Conservation (phyloP, 768 basidiomycete genomes). For the Tulasnella sp. region DNA sequence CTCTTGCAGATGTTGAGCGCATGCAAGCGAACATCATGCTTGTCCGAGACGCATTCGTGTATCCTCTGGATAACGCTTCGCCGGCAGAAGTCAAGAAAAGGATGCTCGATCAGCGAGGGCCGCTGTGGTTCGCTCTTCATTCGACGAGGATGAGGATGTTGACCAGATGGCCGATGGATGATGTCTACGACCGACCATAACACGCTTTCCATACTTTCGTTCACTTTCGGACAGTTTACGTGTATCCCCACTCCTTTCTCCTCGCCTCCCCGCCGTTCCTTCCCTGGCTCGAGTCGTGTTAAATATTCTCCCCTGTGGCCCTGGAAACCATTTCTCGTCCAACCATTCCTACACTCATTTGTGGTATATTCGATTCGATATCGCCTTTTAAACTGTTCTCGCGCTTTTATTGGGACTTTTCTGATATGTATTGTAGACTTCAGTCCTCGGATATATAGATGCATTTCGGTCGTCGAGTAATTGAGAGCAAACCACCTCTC, state of each 20-base stretch:
- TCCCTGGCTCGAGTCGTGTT: background rate
- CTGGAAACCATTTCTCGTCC: background rate
- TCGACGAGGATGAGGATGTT: constrained; percentile 39
- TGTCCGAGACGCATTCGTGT: constrained; percentile 42
- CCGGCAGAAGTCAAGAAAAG: constrained; percentile 36
- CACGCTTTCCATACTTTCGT: background rate
- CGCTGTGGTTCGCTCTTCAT: constrained; percentile 42
- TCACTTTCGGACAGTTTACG: background rate
- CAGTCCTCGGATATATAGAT: background rate
- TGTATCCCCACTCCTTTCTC: background rate
- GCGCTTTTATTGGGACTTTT: background rate
- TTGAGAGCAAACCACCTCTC: background rate
- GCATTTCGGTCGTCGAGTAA: background rate
- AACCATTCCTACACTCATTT: background rate
- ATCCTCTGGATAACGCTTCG: constrained; percentile 38
- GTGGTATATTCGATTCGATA: background rate
- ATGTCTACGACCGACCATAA: constrained; percentile 22
- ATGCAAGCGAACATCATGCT: constrained; percentile 42
- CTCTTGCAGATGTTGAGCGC: constrained; percentile 36
- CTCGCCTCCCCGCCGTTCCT: background rate
- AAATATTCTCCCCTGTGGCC: background rate
- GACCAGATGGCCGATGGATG: constrained; percentile 37
- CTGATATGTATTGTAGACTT: background rate
- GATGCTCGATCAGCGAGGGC: constrained; percentile 36
- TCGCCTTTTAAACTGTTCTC: background rate